Evolutionary conservation across 805 yeast genomes (phyloP).

Genomic region (Spathaspora gorwiae): DNA sequence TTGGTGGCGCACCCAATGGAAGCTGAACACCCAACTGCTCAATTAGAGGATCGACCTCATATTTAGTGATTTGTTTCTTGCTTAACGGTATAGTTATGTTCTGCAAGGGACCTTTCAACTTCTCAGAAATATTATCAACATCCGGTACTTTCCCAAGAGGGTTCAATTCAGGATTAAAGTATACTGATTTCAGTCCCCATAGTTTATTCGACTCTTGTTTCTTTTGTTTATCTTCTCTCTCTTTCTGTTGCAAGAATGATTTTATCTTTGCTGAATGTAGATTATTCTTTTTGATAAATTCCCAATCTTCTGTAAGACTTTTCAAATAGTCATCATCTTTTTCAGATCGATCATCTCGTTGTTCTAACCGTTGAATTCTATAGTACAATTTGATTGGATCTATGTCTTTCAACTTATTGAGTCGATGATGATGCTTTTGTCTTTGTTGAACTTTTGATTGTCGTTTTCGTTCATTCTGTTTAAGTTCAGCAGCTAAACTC

Average conservation of each 20-base stretch:
- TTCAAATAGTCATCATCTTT: slow-evolving; percentile 18
- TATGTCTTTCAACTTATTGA: slow-evolving; percentile 20
- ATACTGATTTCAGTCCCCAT: slow-evolving; percentile 48
- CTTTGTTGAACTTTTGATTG: slow-evolving; percentile 33
- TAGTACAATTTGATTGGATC: slow-evolving; percentile 33
- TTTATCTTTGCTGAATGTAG: slow-evolving; percentile 28
- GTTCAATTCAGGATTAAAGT: slow-evolving; percentile 64
- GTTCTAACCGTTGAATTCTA: slow-evolving; percentile 28
- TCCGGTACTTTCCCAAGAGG: slow-evolving; percentile 54
- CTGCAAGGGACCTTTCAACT: slow-evolving; percentile 12
- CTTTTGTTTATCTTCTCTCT: slow-evolving; percentile 14
- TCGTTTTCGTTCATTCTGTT: slow-evolving; percentile 31
- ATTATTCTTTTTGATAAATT: slow-evolving; percentile 29
- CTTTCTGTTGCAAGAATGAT: slow-evolving; percentile 17
- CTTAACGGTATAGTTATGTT: slow-evolving; percentile 30
- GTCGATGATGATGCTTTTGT: slow-evolving; percentile 28
- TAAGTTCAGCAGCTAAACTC: slow-evolving; percentile 35
- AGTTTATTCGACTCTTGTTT: slow-evolving; percentile 19
- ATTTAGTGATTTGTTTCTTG: slow-evolving; percentile 9
- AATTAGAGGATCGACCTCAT: slow-evolving; percentile 27
- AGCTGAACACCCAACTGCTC: slow-evolving; percentile 23
- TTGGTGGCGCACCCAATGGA: slow-evolving; percentile 43
- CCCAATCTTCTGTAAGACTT: slow-evolving; percentile 36
- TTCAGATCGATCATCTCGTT: slow-evolving; percentile 9
- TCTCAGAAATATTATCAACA: slow-evolving; percentile 9